Evolutionary conservation across 169 alveolate species (phyloP).

Genomic region (Plasmodium billcollinsi): DNA sequence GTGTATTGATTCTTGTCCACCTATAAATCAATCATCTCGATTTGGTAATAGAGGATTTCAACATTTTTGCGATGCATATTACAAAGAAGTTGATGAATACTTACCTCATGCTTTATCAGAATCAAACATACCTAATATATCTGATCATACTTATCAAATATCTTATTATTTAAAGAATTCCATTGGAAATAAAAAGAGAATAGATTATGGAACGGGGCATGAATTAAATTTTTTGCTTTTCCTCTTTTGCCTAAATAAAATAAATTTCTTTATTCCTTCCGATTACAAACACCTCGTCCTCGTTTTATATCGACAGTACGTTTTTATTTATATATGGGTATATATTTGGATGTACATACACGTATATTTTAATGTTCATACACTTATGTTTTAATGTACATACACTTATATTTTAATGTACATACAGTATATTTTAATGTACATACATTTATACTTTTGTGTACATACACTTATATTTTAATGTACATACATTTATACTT

Average conservation of each 20-base stretch:
- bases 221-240: conserved; percentile 92
- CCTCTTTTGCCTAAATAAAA: conserved; percentile 85
- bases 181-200: conserved; percentile 95
- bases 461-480: too few species aligned
- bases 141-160: conserved; percentile 80
- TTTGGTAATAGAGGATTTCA: conserved; percentile 94
- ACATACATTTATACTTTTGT: too few species aligned
- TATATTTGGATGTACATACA: background rate
- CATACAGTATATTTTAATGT: too few species aligned
- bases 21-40: conserved; percentile 91
- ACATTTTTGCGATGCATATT: conserved; percentile 83
- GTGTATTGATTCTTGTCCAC: conserved; percentile 87
- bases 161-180: conserved; percentile 89
- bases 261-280: conserved; percentile 20
- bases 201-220: conserved; percentile 99
- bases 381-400: background rate
- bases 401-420: too few species aligned
- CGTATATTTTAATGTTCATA: background rate
- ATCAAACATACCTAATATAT: conserved; percentile 67
- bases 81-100: conserved; percentile 37
- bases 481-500: background rate
- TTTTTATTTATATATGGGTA: background rate
- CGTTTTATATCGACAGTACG: conserved; percentile 77
- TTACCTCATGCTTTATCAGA: conserved; percentile 55
- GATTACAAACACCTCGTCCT: conserved; percentile 80